phyloP scores from a whole-genome alignment of 495 filamentous ascomycete species.

The Aspergillus cavernicola region DNA sequence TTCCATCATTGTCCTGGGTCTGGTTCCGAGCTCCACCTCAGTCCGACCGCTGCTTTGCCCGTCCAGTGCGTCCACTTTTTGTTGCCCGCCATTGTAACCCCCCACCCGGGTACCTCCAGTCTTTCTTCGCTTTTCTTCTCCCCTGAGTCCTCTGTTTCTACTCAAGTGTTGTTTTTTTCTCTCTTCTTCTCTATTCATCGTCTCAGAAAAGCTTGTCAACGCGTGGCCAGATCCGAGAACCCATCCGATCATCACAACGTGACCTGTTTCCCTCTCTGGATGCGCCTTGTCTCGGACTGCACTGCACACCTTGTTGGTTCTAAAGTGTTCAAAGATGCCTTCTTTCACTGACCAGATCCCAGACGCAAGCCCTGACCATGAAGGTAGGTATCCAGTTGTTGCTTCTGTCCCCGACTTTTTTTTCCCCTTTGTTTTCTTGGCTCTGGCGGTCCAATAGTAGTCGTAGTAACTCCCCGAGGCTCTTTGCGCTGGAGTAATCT shows the following conservation, averaged over 20 bases:
- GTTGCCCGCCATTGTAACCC: not conserved
- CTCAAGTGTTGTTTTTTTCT: not conserved
- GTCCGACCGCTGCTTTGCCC: conserved; percentile 4
- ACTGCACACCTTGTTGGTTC: not conserved
- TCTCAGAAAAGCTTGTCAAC: too few species aligned
- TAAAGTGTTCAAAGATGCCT: conserved; percentile 23
- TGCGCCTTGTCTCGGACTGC: not conserved
- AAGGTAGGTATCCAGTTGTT: conserved; percentile 31
- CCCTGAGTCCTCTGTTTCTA: not conserved
- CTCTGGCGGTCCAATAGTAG: conserved; percentile 17
- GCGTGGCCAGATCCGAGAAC: too few species aligned
- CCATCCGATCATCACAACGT: not conserved
- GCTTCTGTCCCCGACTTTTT: conserved; percentile 4
- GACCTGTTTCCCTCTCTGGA: conserved; percentile 2
- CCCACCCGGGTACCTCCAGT: not conserved
- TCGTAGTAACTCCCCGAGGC: conserved; percentile 18
- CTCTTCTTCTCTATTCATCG: too few species aligned
- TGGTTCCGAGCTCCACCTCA: conserved; percentile 7
- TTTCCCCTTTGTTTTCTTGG: conserved; percentile 10
- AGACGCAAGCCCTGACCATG: conserved; percentile 25
- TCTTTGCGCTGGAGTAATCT: conserved; percentile 14
- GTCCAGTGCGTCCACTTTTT: not conserved
- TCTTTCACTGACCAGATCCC: conserved; percentile 32
- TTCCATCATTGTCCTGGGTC: not conserved
- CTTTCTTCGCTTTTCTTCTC: conserved; percentile 11